Conservation (phyloP, 768 basidiomycete species). For the Psilocybe tampanensis region DNA sequence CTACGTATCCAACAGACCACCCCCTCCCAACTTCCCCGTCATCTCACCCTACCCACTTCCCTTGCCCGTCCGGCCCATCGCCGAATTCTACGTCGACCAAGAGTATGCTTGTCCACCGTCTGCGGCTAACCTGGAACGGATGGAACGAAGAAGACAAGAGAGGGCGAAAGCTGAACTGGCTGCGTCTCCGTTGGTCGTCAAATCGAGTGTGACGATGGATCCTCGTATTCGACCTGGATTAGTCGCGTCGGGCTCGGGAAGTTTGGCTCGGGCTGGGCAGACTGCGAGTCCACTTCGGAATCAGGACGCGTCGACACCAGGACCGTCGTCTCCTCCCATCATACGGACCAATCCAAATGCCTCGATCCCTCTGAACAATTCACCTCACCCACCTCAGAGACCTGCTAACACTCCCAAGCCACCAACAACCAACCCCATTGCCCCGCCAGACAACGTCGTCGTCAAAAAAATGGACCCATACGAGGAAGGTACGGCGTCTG, state of each 20-base stretch:
- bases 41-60: conserved; percentile 14
- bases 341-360: background rate
- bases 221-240: no score
- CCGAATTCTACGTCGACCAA: background rate
- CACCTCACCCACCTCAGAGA: no score
- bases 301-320: no score
- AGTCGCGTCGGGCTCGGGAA: no score
- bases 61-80: background rate
- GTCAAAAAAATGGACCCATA: conserved; percentile 25
- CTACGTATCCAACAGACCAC: background rate
- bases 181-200: no score
- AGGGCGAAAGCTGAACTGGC: no score
- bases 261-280: no score
- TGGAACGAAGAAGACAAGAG: background rate
- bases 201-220: no score
- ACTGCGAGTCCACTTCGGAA: no score
- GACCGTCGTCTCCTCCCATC: background rate
- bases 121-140: background rate
- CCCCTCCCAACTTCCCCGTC: conserved; percentile 3
- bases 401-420: no score
- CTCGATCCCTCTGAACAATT: background rate
- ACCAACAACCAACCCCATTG: no score
- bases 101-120: conserved; percentile 1
- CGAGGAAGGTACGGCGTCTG: conserved; percentile 19
- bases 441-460: background rate